These are phyloP conservation scores for Massarina eburnea DNA, from an alignment of 2,329 filamentous ascomycete species.

Conservation along the genomic window DNA sequence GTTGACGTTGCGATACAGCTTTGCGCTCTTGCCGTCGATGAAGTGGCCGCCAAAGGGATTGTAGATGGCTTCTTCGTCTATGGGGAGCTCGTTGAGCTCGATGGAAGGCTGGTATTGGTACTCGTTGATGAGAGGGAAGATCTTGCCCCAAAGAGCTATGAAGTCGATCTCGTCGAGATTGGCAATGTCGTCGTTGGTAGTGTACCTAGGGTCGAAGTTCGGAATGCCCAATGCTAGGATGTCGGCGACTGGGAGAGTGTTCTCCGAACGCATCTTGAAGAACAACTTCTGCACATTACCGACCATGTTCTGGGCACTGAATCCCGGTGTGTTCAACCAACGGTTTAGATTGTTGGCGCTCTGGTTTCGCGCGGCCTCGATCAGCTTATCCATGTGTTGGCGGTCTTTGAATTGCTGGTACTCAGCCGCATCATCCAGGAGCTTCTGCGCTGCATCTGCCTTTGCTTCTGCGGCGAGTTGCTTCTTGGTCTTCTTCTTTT, in stretches of 20 bases:
- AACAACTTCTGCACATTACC: no score
- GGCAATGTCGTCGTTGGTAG: background rate
- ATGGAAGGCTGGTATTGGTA: background rate
- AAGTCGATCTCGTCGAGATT: background rate
- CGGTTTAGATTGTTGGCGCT: no score
- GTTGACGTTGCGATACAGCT: constrained; percentile 17
- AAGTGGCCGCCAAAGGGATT: constrained; percentile 18
- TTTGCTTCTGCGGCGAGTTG: no score
- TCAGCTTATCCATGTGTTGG: no score
- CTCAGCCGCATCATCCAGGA: no score
- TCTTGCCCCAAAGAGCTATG: background rate
- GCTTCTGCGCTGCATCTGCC: no score
- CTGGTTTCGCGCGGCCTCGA: no score
- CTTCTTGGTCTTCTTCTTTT: no score
- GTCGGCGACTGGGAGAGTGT: background rate
- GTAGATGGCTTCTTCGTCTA: constrained; percentile 13
- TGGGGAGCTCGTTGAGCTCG: background rate
- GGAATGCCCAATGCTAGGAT: background rate
- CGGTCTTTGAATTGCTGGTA: no score
- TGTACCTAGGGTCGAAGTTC: background rate
- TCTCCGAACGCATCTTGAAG: no score
- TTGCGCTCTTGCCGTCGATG: constrained; percentile 19
- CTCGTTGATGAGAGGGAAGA: constrained; percentile 2
- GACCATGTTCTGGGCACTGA: no score
- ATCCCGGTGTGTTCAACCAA: no score